Conservation (phyloP, 2,329 filamentous ascomycete genomes). For the Fusarium goolgardi region DNA sequence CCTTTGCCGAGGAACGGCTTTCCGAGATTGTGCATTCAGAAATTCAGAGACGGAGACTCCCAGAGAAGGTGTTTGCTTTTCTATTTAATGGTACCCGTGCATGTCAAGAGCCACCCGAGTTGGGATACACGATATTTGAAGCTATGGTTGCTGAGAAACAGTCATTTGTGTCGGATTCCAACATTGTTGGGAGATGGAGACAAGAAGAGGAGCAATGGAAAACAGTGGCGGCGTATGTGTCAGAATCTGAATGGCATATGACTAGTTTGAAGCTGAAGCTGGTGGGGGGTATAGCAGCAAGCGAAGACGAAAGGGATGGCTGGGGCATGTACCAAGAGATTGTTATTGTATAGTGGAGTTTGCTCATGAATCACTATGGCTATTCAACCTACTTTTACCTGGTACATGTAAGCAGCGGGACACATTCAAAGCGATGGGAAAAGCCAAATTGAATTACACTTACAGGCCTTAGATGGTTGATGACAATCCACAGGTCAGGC, state of each 20-base stretch:
- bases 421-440: too few species aligned
- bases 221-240: fast-evolving
- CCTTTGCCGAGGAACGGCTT: neutral
- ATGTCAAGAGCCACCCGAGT: fast-evolving
- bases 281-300: neutral
- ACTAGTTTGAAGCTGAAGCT: neutral
- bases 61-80: neutral
- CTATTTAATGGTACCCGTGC: fast-evolving
- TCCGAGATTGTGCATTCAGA: neutral
- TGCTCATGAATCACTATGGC: too few species aligned
- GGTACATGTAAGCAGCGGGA: too few species aligned
- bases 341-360: neutral
- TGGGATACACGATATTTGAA: fast-evolving
- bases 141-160: fast-evolving
- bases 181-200: neutral
- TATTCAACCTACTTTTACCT: too few species aligned
- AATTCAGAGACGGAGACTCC: neutral
- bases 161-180: fast-evolving
- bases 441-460: too few species aligned
- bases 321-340: neutral
- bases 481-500: too few species aligned
- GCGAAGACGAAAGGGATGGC: neutral
- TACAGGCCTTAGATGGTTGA: too few species aligned
- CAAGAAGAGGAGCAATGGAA: neutral
- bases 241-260: conserved; percentile 3